A percentile compares a stretch with the other conserved stretches of the same genome.
These are phyloP conservation scores for Nakaseomyces uthaithaninus DNA, from an alignment of 1,139 yeast genomes.

Conservation along the genomic window DNA sequence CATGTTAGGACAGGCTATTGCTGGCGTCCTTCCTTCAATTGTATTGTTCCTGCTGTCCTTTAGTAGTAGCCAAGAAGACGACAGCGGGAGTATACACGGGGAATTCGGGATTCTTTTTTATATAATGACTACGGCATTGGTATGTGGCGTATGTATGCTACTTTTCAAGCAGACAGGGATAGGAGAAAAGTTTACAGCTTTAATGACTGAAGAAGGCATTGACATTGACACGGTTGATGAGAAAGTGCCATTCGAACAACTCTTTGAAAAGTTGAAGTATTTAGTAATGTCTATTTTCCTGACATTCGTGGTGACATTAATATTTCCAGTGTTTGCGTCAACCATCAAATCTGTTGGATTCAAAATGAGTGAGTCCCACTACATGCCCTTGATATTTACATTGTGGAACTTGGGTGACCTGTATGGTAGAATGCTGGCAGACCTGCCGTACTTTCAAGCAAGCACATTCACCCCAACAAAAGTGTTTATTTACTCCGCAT, in stretches of 20 bases:
- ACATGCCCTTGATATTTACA: slow-evolving; percentile 68
- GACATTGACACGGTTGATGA: neutral
- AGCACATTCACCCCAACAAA: slow-evolving; percentile 23
- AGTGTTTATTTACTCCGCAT: slow-evolving; percentile 45
- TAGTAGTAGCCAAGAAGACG: slow-evolving; percentile 23
- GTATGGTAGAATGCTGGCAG: slow-evolving; percentile 69
- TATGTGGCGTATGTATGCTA: slow-evolving; percentile 44
- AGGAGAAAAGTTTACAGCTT: slow-evolving; percentile 1
- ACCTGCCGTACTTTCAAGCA: slow-evolving; percentile 20
- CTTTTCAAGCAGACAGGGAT: slow-evolving; percentile 27
- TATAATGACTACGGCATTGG: slow-evolving; percentile 60
- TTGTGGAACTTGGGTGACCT: slow-evolving; percentile 90
- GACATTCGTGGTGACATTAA: slow-evolving; percentile 67
- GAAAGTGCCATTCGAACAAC: slow-evolving; percentile 31
- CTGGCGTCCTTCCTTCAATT: slow-evolving; percentile 83
- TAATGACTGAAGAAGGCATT: neutral
- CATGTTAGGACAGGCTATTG: slow-evolving; percentile 90
- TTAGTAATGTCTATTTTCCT: slow-evolving; percentile 65
- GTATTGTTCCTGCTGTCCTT: slow-evolving; percentile 59
- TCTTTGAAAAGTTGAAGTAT: slow-evolving; percentile 51
- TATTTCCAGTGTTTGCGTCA: slow-evolving; percentile 88
- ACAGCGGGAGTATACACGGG: slow-evolving; percentile 33
- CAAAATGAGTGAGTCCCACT: slow-evolving; percentile 37
- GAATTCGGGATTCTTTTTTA: slow-evolving; percentile 49
- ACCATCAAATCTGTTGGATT: slow-evolving; percentile 41